Evolutionary conservation across 495 filamentous ascomycete species (phyloP), one percentile per base, ranked within the genome.

Genomic region (Hyphodiscus hymeniophilus): DNA sequence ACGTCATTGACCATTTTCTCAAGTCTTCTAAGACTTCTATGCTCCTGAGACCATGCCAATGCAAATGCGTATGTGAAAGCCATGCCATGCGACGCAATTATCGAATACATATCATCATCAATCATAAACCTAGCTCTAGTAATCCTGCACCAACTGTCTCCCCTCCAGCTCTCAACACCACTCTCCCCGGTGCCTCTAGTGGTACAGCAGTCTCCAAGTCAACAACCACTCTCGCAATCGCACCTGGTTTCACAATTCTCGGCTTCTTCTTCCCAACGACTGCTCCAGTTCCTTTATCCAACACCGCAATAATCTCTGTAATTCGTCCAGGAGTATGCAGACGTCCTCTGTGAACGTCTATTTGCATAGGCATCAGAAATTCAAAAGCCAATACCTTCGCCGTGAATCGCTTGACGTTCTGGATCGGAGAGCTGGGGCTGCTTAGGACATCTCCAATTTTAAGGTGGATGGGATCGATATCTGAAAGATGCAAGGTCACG

Each of bases 301-400:
- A 59, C 12, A 81, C 66, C 2, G 82, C 84, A 8, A 83, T 59
- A 54, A 98, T 68, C 47, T 74, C 69, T 49, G 71, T 71, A 38
- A 97, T 82, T 49, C 75, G 80, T 2, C 85, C 92, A 0, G 88
- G 74, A 0, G 80, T 78, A 64, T 94, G 84, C 46, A 96, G 66
- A 23, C 88, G 73, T 2, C 94, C 94, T 20, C 86, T 71, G 62
- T 94, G 89, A 15, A 97, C 77, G 58, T 95, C 92, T 30, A 96
- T 81, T 47, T 75, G 72, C 81, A 89, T 89, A 2, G 92, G 92
- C 63, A 86, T 81, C 24, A 98, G 57, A 43, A 87, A 80, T 51
- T 95, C 87, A 61, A 97, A 94, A 2, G 90, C 89, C 24, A 95
- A 68, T 3, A 92, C 76, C 70, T 96, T 95, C 34, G 81, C 68